Conservation (phyloP, 176 grass and related monocot species). For the Paspalum vaginatum region DNA sequence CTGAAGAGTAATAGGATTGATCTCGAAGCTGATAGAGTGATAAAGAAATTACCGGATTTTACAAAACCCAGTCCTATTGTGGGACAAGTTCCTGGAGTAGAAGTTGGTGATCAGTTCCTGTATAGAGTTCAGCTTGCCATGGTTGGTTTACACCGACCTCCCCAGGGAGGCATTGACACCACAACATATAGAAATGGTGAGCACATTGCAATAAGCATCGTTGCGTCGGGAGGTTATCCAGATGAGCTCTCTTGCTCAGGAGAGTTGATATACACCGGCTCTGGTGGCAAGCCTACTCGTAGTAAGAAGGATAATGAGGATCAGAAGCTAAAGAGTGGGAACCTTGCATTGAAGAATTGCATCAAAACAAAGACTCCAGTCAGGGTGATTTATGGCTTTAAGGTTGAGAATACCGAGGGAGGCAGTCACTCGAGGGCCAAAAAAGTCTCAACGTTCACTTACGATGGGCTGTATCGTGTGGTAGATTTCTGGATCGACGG, state of each 20-base stretch:
- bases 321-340: constrained; percentile 71
- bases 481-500: constrained; percentile 45
- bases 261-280: constrained; percentile 80
- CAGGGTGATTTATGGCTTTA: constrained; percentile 76
- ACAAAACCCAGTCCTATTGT: constrained; percentile 44
- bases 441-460: constrained; percentile 58
- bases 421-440: constrained; percentile 43
- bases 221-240: constrained; percentile 75
- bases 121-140: constrained; percentile 72
- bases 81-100: constrained; percentile 66
- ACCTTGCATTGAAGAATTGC: constrained; percentile 70
- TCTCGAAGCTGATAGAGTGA: constrained; percentile 44
- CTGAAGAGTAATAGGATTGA: constrained; percentile 46
- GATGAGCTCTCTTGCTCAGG: constrained; percentile 66
- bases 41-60: constrained; percentile 49
- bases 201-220: constrained; percentile 67
- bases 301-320: constrained; percentile 59
- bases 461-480: constrained; percentile 75
- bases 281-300: constrained; percentile 63
- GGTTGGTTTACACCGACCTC: constrained; percentile 68
- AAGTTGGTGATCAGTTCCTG: constrained; percentile 86
- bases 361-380: constrained; percentile 60
- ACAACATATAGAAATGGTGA: constrained; percentile 33
- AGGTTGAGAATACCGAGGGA: constrained; percentile 35
- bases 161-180: constrained; percentile 70